These are phyloP conservation scores for Aspergillus candidus DNA, from an alignment of 2,329 filamentous ascomycete genomes.

Conservation along the genomic window DNA sequence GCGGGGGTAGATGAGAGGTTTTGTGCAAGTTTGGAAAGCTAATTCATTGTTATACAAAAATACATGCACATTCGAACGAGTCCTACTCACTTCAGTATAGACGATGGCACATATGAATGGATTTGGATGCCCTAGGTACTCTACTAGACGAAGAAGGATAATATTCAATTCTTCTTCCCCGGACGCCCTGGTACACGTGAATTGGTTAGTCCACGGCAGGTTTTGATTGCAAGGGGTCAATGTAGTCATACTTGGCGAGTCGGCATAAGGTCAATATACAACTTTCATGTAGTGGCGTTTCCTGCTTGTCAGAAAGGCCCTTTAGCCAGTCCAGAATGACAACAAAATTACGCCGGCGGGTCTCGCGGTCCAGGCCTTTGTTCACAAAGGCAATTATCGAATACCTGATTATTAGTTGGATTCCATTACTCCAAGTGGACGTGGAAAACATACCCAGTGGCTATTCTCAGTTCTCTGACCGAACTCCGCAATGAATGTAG, in stretches of 20 bases:
- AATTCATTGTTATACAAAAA: not conserved
- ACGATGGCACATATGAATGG: conserved; percentile 72
- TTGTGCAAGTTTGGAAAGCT: conserved; percentile 67
- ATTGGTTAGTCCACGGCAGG: conserved; percentile 1
- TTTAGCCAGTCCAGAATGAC: conserved; percentile 66
- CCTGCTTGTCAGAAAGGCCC: conserved; percentile 62
- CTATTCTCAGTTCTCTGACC: conserved; percentile 74
- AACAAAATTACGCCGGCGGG: conserved; percentile 59
- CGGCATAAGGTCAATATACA: conserved; percentile 82
- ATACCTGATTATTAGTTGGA: conserved; percentile 40
- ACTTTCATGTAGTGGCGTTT: conserved; percentile 68
- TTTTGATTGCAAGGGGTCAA: conserved; percentile 1
- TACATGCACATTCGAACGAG: not conserved
- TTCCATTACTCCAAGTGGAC: not conserved
- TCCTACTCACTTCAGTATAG: conserved; percentile 63
- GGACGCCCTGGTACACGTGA: conserved; percentile 48
- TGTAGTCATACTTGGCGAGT: conserved; percentile 57
- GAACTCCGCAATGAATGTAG: conserved; percentile 77
- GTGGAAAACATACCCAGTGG: conserved; percentile 53
- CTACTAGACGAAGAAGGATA: conserved; percentile 73
- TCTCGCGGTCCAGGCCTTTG: conserved; percentile 40
- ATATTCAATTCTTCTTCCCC: conserved; percentile 80
- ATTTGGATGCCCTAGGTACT: conserved; percentile 81
- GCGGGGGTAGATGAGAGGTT: conserved; percentile 56
- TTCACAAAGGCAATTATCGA: conserved; percentile 62